phyloP scores from a whole-genome alignment of 192 early-diverging fungal genomes.

The Umbelopsis ramanniana region DNA sequence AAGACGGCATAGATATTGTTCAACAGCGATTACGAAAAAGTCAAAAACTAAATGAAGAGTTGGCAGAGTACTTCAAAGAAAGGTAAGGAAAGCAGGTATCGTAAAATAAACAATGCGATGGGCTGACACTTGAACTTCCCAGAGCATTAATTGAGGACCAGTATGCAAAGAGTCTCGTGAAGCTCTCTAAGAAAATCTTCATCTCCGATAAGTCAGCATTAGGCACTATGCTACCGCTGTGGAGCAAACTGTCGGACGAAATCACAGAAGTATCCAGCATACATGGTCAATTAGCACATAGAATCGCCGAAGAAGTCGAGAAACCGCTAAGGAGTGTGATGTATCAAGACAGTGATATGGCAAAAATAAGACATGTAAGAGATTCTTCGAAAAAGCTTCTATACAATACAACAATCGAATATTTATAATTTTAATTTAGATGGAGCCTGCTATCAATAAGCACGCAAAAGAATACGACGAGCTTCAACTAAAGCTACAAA shows the following conservation, averaged over 20 bases:
- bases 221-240: slow-evolving; percentile 35
- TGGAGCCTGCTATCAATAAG: slow-evolving; percentile 33
- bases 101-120: not conserved
- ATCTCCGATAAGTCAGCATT: slow-evolving; percentile 47
- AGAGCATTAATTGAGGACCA: slow-evolving; percentile 55
- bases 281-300: slow-evolving; percentile 39
- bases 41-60: slow-evolving; percentile 50
- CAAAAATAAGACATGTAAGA: slow-evolving; percentile 29
- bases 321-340: slow-evolving; percentile 32
- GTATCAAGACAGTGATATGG: slow-evolving; percentile 20
- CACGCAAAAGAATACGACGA: slow-evolving; percentile 43
- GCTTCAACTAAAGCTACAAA: slow-evolving; percentile 28
- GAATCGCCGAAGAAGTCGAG: slow-evolving; percentile 47
- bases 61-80: slow-evolving; percentile 61
- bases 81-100: slow-evolving; percentile 38
- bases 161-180: slow-evolving; percentile 53
- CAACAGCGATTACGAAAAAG: slow-evolving; percentile 52
- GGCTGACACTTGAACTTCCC: not conserved
- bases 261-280: slow-evolving; percentile 34
- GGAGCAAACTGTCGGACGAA: slow-evolving; percentile 40
- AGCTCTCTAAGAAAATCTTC: slow-evolving; percentile 50
- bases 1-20: slow-evolving; percentile 52
- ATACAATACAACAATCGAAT: too few species aligned
- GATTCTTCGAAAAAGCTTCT: not conserved
- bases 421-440: slow-evolving; percentile 6